Base-by-base conservation (phyloP, 345 rosid species). In the Noccaea caerulescens region DNA sequence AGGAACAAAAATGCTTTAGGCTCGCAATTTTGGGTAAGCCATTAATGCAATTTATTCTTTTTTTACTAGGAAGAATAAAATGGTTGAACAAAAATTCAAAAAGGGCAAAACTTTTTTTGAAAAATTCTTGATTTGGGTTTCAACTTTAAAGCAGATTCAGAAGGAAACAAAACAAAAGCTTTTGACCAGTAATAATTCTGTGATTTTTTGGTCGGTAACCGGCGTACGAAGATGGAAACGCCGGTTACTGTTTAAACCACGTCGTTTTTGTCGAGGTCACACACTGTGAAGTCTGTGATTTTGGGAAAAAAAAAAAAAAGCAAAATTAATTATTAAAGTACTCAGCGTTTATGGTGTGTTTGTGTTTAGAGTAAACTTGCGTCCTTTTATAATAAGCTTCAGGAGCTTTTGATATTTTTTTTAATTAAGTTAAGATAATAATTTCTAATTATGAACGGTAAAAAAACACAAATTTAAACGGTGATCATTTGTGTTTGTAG, bases 211-310 rank as follows among this genome's bases (percentile, higher is more conserved):
- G 59, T 73, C 53, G 33, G 63, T 59, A 67, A 74, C 77, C 67
- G 67, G 58, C 71, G 39, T 50, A 39, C 60, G 73, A 66, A 64
- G 77, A 66, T 58, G 63, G 55, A 58, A 58, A 27, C 30, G 77
- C 53, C 67, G 59, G 68, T 74, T 51, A 50, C 53, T 25, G 6
- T 33, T 1, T 1, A 64, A 58, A 66, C 78, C 20, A 41, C 72
- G 72, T 74, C 78, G 78, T 74, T 62, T 71, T 1, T 8, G 4
- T 12, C 34, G 58, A 64, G 5, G 38, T 20, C 58, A 42, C 20
- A 41, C 65, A 38, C 4, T 13, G 23, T 2, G 11, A 1, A 57
- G 2, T 56, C 23, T 20, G 30, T 27, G 30, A 27, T 27, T 27
- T 8, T 6, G 34, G 6, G 18, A 27, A 5, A 53, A 0, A 0